phyloP scores from a whole-genome alignment of 768 basidiomycete genomes.

The Hirschioporus abietinus region DNA sequence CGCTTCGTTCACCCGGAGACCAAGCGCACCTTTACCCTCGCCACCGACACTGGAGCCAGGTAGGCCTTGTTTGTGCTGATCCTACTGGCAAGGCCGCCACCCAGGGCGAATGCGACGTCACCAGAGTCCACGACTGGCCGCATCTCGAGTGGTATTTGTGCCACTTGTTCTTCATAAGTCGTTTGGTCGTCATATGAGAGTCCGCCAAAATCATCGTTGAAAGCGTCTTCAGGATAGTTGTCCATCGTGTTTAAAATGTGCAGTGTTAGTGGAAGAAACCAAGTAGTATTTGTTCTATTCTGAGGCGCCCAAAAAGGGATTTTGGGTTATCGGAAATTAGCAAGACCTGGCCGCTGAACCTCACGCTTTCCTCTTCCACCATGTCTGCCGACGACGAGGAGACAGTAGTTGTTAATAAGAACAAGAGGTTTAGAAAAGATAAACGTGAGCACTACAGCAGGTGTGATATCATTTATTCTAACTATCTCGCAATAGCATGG shows the following conservation, averaged over 20 bases:
- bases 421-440: constrained; percentile 87
- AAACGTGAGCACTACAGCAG: constrained; percentile 62
- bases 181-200: constrained; percentile 53
- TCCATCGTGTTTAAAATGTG: constrained; percentile 38
- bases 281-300: constrained; percentile 8
- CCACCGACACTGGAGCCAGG: constrained; percentile 63
- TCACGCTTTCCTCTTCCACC: constrained; percentile 9
- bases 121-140: constrained; percentile 25
- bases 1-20: constrained; percentile 8
- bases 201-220: constrained; percentile 24
- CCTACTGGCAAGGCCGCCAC: constrained; percentile 38
- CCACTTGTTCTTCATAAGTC: constrained; percentile 53
- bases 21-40: constrained; percentile 66
- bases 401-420: constrained; percentile 58
- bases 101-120: constrained; percentile 27
- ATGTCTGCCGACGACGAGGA: constrained; percentile 38
- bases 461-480: constrained; percentile 11
- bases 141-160: constrained; percentile 24
- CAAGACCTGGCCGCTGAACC: too few relatives aligned
- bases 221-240: constrained; percentile 31
- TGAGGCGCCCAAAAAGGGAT: not conserved
- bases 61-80: constrained; percentile 75
- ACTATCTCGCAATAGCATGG: constrained; percentile 64
- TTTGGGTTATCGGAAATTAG: too few relatives aligned
- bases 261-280: constrained; percentile 7